Conservation (phyloP, 306 rosid species). For the Trifolium fragiferum region DNA sequence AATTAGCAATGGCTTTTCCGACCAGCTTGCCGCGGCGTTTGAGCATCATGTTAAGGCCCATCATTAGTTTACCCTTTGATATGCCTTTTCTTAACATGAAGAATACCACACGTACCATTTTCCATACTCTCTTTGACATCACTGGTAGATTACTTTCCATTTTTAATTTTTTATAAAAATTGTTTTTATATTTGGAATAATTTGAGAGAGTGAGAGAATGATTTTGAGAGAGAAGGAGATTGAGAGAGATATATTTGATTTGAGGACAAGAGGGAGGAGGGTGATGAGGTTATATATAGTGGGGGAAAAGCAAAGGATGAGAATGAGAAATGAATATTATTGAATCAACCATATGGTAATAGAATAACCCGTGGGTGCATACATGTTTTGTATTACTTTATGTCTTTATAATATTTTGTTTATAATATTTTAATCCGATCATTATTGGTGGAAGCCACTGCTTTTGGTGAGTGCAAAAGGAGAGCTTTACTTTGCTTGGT, state of each 20-base stretch:
- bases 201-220: conserved; percentile 30
- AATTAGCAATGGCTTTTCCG: conserved; percentile 74
- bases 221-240: conserved; percentile 31
- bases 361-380: conserved; percentile 19
- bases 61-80: conserved; percentile 64
- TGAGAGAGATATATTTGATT: conserved; percentile 22
- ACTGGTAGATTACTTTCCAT: conserved; percentile 58
- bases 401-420: neutral
- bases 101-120: conserved; percentile 61
- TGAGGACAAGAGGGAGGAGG: conserved; percentile 12
- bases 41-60: conserved; percentile 72
- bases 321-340: conserved; percentile 5
- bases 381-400: conserved; percentile 23
- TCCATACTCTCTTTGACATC: conserved; percentile 66
- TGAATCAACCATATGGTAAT: neutral
- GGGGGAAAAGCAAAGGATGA: neutral
- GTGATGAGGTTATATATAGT: conserved; percentile 5
- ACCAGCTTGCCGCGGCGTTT: conserved; percentile 88
- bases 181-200: neutral
- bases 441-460: conserved; percentile 9
- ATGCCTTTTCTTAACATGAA: conserved; percentile 79
- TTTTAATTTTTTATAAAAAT: neutral
- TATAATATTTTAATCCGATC: neutral
- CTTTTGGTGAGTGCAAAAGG: conserved; percentile 3
- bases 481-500: neutral